Evolutionary conservation across 1,139 yeast species (phyloP).

Genomic region (Blastobotrys persicus): DNA sequence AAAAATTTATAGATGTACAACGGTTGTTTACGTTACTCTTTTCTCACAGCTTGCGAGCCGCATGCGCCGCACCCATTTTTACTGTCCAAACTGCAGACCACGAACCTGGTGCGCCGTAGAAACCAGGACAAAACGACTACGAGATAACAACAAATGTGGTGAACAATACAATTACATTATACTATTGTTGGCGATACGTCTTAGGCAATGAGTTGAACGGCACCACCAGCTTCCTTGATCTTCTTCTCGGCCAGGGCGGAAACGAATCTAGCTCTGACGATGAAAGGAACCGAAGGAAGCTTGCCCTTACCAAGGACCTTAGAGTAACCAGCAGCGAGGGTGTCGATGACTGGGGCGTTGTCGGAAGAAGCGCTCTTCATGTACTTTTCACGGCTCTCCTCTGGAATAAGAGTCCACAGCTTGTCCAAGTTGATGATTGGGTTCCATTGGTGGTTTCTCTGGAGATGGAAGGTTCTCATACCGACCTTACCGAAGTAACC

Average conservation of each 20-base stretch:
- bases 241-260: conserved; percentile 99
- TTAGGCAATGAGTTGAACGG: conserved; percentile 98
- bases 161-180: conserved; percentile 13
- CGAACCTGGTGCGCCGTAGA: not conserved
- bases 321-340: conserved; percentile 99
- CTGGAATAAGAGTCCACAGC: conserved; percentile 96
- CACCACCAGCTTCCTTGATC: conserved; percentile 99
- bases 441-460: conserved; percentile 94
- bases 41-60: not conserved
- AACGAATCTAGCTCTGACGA: conserved; percentile 99
- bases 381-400: conserved; percentile 93
- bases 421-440: conserved; percentile 98
- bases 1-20: not conserved
- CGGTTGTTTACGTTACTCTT: not conserved
- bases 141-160: not conserved
- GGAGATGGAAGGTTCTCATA: conserved; percentile 99
- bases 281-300: conserved; percentile 96
- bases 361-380: conserved; percentile 79
- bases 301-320: conserved; percentile 99
- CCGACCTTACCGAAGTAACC: conserved; percentile 99
- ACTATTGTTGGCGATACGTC: conserved; percentile 13
- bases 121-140: too few relatives aligned
- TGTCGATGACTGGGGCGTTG: conserved; percentile 98
- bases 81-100: too few relatives aligned
- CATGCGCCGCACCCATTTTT: not conserved